Conservation (phyloP, 495 filamentous ascomycete genomes). For the Talaromyces proteolyticus region DNA sequence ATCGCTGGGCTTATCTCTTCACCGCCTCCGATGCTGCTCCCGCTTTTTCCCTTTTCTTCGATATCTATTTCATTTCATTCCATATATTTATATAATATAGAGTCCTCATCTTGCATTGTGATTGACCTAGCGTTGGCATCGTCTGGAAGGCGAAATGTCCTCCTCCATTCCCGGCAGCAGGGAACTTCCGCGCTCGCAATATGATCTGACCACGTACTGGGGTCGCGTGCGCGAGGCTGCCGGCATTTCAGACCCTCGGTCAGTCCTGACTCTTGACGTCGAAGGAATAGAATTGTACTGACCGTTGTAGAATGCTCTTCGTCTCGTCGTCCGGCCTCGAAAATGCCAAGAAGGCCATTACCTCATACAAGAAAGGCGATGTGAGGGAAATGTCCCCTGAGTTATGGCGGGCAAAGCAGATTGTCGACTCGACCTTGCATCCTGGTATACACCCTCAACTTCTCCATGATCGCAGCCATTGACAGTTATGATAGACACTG, state of each 20-base stretch:
- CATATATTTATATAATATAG: too few relatives aligned
- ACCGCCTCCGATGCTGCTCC: slow-evolving; percentile 3
- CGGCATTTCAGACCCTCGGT: slow-evolving; percentile 93
- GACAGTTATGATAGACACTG: slow-evolving; percentile 59
- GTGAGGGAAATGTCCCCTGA: slow-evolving; percentile 77
- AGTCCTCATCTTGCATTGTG: too few relatives aligned
- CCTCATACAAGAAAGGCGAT: slow-evolving; percentile 76
- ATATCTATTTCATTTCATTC: not conserved
- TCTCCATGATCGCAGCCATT: not conserved
- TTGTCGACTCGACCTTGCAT: slow-evolving; percentile 92
- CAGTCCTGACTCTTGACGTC: slow-evolving; percentile 28
- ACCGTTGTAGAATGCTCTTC: slow-evolving; percentile 61
- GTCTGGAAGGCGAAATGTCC: slow-evolving; percentile 64
- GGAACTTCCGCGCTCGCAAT: slow-evolving; percentile 82
- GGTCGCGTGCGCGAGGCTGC: slow-evolving; percentile 87
- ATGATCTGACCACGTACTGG: slow-evolving; percentile 91
- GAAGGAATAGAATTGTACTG: not conserved
- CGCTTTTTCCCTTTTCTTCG: not conserved
- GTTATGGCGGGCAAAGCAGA: slow-evolving; percentile 92
- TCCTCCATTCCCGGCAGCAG: slow-evolving; percentile 80
- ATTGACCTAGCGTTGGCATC: too few relatives aligned
- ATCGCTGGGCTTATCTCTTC: slow-evolving; percentile 3
- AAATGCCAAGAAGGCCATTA: slow-evolving; percentile 70
- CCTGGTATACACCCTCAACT: slow-evolving; percentile 52
- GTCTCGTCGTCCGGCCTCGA: slow-evolving; percentile 72